Evolutionary conservation across 306 rosid genomes (phyloP), one percentile per base, ranked within the genome.

Genomic region (Fragaria iinumae): DNA sequence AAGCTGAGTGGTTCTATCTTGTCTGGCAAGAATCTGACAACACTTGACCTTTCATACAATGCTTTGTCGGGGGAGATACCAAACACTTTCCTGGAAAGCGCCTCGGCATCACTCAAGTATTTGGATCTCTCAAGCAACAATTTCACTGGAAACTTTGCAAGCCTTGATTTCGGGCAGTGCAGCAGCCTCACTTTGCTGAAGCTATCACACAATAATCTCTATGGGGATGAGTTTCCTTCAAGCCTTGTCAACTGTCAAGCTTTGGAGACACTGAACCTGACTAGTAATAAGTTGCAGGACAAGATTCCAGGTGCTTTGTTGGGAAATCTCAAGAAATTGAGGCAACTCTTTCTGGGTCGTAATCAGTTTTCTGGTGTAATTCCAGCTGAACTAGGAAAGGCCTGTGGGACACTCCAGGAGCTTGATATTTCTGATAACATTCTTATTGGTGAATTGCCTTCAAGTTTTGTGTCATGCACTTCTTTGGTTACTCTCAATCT

Each of bases 111-210:
- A 66, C 84, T 90, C 39, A 23, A 62, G 83, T 23, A 69, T 41
- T 75, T 90, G 85, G 93, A 90, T 84, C 79, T 91, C 52, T 89
- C 96, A 2, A 16, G 49, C 81, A 89, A 89, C 87, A 89, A 89
- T 59, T 86, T 89, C 76, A 79, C 94, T 0, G 74, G 65, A 2
- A 77, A 67, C 25, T 83, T 90, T 70, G 83, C 89, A 1, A 63
- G 43, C 56, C 56, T 87, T 68, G 88, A 83, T 67, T 86, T 91
- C 12, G 83, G 80, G 43, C 36, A 5, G 47, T 91, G 96, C 45
- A 47, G 48, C 78, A 89, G 68, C 50, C 88, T 91, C 29, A 76
- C 80, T 67, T 69, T 76, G 48, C 79, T 91, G 60, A 73, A 52
- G 59, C 72, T 91, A 14, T 68, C 90, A 76, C 83, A 63, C 80